phyloP scores from a whole-genome alignment of 768 basidiomycete species.

The Tremella fuciformis region DNA sequence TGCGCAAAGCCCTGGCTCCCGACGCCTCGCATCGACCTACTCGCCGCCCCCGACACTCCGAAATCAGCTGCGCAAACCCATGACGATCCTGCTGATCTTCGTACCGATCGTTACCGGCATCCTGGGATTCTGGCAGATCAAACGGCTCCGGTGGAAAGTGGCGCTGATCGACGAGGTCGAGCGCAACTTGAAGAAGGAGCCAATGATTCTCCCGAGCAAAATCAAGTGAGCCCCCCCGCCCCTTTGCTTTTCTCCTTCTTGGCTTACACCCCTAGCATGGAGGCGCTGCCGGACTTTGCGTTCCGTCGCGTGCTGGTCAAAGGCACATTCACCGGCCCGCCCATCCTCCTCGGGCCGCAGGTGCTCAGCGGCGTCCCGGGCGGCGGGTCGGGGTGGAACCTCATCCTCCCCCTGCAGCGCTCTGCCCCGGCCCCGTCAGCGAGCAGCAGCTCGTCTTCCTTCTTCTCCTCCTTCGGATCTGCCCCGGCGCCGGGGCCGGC shows the following conservation, averaged over 20 bases:
- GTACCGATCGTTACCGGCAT: conserved; percentile 88
- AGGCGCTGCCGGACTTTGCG: conserved; percentile 78
- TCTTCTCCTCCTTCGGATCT: neutral
- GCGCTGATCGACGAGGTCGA: conserved; percentile 89
- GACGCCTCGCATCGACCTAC: conserved; percentile 10
- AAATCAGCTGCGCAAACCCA: conserved; percentile 32
- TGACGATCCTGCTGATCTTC: conserved; percentile 62
- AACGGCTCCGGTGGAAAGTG: conserved; percentile 91
- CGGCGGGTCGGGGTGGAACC: conserved; percentile 66
- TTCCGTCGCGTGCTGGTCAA: conserved; percentile 77
- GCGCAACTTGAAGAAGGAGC: conserved; percentile 75
- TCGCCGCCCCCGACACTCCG: conserved; percentile 11
- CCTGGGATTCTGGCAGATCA: conserved; percentile 90
- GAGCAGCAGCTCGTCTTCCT: neutral
- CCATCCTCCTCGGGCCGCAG: conserved; percentile 78
- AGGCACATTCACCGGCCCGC: conserved; percentile 75
- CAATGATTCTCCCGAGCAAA: conserved; percentile 72
- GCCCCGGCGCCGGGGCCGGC: neutral
- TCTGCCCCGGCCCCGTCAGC: conserved; percentile 2
- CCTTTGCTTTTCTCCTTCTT: neutral
- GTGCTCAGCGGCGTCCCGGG: conserved; percentile 76
- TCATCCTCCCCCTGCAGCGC: conserved; percentile 81
- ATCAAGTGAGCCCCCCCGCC: conserved; percentile 66
- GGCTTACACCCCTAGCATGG: conserved; percentile 56
- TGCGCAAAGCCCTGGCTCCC: neutral